Base-by-base conservation (phyloP, 2,329 filamentous ascomycete species). In the Monosporascus sp. region DNA sequence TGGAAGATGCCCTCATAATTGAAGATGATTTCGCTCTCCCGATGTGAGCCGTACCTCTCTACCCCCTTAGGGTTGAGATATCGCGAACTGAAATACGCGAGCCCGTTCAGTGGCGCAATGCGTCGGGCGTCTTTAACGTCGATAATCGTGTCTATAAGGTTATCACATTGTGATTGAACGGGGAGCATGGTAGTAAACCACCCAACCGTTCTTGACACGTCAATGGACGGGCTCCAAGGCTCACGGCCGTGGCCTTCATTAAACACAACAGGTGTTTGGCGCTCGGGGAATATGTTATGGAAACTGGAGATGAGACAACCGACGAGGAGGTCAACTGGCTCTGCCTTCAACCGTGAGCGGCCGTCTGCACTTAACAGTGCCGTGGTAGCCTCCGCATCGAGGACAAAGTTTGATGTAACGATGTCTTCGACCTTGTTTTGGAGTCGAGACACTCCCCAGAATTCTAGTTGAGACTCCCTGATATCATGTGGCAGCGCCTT, bases 111-210 rank as follows among this genome's bases (percentile, higher is more conserved):
- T 2, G 38, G 17, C 1, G 18, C 38, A 39, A 39, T 39, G 3
- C 38, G 38, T 18, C 38, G 17, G 17, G 15, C 17, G 9, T 39
- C 38, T 39, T 39, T 39, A 11, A 39, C 38, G 9, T 39, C 38
- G 5, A 39, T 18, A 18, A 39, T 39, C 38, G 38, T 39, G 18
- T 39, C 38, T 39, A 39, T 18, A 3, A 39, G 17, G 9, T 7
- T 39, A 6, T 39, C 38, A 18, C 38, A 39, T 39, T 39, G 38
- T n/a, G 38, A 39, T 39, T 61, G 57, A 7, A 73, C 41, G 0
- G 74, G 74, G 17, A 61, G 67, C 14, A 76, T 62, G 0, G 72
- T 72, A 1, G 74, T 76, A 51, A 77, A 77, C 74, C 74, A 77
- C 5, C 74, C 75, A 0, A 77, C 69, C 0, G 72, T 75, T 1